These are phyloP conservation scores for Fomitopsis pulvina DNA, from an alignment of 768 basidiomycete genomes.

Conservation along the genomic window DNA sequence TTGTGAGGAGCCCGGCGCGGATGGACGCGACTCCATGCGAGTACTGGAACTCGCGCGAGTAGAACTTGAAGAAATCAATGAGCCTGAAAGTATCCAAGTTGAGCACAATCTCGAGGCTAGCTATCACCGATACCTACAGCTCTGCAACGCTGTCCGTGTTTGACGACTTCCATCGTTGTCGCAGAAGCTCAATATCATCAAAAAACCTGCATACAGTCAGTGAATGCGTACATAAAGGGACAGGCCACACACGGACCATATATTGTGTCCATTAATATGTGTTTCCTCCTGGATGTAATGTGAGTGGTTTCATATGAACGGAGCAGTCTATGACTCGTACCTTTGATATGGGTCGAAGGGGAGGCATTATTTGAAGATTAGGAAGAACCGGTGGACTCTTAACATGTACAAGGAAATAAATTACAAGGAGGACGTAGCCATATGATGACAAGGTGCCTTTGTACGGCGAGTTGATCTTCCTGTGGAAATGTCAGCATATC, in stretches of 20 bases:
- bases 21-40: conserved; percentile 90
- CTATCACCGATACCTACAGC: conserved; percentile 47
- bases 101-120: not conserved
- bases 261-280: conserved; percentile 74
- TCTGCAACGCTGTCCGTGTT: conserved; percentile 92
- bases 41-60: conserved; percentile 88
- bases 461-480: conserved; percentile 99
- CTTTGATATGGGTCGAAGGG: conserved; percentile 77
- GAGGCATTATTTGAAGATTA: conserved; percentile 93
- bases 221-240: not conserved
- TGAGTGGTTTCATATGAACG: conserved; percentile 11
- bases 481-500: conserved; percentile 21
- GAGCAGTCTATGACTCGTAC: conserved; percentile 30
- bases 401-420: conserved; percentile 96
- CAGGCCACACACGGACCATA: conserved; percentile 43
- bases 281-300: conserved; percentile 57
- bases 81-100: conserved; percentile 41
- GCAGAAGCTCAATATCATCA: conserved; percentile 90
- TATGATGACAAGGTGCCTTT: conserved; percentile 95
- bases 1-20: conserved; percentile 80
- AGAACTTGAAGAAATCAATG: conserved; percentile 98
- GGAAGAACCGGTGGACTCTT: conserved; percentile 96
- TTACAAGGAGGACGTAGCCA: conserved; percentile 95
- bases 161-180: conserved; percentile 90
- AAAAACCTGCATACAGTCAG: conserved; percentile 63